Evolutionary conservation across 768 basidiomycete species (phyloP).

Genomic region (Rhizopogon roseolus): DNA sequence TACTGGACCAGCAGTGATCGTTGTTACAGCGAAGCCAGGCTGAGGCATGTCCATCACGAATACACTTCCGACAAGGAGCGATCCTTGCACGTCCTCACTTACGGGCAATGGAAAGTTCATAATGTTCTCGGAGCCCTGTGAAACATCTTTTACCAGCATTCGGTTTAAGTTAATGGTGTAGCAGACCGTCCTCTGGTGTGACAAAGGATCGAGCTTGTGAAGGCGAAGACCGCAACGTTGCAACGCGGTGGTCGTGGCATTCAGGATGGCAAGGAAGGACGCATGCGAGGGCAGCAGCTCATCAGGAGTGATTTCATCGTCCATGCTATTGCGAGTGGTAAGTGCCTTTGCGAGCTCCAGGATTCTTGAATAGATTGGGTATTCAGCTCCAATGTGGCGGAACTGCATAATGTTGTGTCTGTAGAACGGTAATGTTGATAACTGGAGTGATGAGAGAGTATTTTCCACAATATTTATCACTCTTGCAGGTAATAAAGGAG

Average conservation of each 20-base stretch:
- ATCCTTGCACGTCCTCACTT: background rate
- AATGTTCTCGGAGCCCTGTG: background rate
- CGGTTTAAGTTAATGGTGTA: background rate
- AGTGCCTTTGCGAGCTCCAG: background rate
- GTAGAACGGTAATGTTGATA: background rate
- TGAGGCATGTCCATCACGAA: background rate
- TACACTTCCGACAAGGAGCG: background rate
- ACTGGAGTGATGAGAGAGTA: background rate
- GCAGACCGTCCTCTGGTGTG: background rate
- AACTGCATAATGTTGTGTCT: background rate
- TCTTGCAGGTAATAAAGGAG: too few relatives aligned
- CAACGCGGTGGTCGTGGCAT: background rate
- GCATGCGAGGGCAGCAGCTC: background rate
- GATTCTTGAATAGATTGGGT: background rate
- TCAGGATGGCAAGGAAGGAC: background rate
- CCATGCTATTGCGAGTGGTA: background rate
- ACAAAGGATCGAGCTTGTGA: background rate
- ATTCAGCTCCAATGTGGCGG: background rate
- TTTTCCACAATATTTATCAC: background rate
- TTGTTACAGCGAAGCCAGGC: background rate
- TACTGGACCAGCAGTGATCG: background rate
- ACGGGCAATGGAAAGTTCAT: background rate
- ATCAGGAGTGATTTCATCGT: background rate
- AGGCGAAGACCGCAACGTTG: background rate
- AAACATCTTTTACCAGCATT: background rate